These are phyloP conservation scores for Hypericum androsaemum DNA, from an alignment of 345 rosid genomes.

Conservation along the genomic window DNA sequence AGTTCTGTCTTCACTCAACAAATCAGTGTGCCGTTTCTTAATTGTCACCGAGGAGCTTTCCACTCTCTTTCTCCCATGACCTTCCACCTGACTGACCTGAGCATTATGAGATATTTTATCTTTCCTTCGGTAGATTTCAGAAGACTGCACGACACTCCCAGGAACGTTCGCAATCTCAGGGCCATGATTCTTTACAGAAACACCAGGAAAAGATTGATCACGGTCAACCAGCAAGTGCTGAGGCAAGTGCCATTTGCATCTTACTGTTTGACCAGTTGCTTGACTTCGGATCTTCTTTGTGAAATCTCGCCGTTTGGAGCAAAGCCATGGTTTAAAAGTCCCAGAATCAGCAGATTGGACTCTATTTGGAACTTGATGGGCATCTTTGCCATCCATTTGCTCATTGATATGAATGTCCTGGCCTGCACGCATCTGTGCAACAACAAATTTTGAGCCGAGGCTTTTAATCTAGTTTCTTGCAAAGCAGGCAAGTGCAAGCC, in stretches of 20 bases:
- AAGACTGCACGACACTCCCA: slow-evolving; percentile 22
- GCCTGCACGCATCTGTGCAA: slow-evolving; percentile 29
- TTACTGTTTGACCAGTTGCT: slow-evolving; percentile 27
- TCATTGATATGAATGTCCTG: slow-evolving; percentile 28
- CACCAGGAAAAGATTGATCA: slow-evolving; percentile 31
- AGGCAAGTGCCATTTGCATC: slow-evolving; percentile 36
- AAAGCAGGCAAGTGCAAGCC: too few species aligned
- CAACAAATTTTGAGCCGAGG: too few species aligned
- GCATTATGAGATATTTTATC: slow-evolving; percentile 19
- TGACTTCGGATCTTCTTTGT: slow-evolving; percentile 37
- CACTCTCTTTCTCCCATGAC: slow-evolving; percentile 31
- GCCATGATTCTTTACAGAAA: slow-evolving; percentile 29
- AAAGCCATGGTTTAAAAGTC: slow-evolving; percentile 45
- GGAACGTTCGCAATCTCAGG: slow-evolving; percentile 28
- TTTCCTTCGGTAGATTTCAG: slow-evolving; percentile 23
- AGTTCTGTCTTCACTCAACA: slow-evolving; percentile 19
- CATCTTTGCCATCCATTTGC: slow-evolving; percentile 30
- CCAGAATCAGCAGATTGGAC: slow-evolving; percentile 38
- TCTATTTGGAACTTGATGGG: slow-evolving; percentile 19
- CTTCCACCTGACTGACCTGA: slow-evolving; percentile 22
- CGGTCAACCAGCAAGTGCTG: slow-evolving; percentile 36
- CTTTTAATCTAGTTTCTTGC: too few species aligned
- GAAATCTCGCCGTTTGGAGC: slow-evolving; percentile 49
- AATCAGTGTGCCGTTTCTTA: slow-evolving; percentile 19
- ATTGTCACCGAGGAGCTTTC: slow-evolving; percentile 22